Evolutionary conservation across 306 rosid species (phyloP).

Genomic region (Sphenostylis stenocarpa): DNA sequence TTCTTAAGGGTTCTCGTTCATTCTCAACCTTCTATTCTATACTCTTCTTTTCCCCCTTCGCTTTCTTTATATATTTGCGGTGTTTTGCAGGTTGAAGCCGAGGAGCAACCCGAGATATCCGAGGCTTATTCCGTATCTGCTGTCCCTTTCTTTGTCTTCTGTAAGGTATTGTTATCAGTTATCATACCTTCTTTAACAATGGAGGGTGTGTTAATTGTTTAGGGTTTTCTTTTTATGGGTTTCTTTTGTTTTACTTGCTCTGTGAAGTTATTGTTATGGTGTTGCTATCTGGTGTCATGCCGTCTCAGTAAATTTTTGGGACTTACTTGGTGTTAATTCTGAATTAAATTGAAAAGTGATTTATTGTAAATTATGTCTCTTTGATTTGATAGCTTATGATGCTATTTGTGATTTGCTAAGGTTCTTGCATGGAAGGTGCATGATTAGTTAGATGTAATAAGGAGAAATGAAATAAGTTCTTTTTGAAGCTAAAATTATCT

Average conservation of each 20-base stretch:
- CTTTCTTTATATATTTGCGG: background rate
- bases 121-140: conserved; percentile 87
- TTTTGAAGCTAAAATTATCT: too few relatives aligned
- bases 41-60: background rate
- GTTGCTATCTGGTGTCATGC: background rate
- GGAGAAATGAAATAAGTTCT: too few relatives aligned
- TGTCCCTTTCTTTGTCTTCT: conserved; percentile 82
- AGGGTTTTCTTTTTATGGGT: background rate
- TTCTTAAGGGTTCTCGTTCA: conserved; percentile 65
- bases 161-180: conserved; percentile 49
- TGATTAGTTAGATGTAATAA: too few relatives aligned
- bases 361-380: background rate
- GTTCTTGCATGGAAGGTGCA: too few relatives aligned
- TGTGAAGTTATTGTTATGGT: background rate
- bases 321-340: background rate
- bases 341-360: background rate
- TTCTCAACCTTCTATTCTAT: background rate
- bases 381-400: background rate
- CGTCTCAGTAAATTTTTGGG: background rate
- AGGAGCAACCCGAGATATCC: conserved; percentile 86
- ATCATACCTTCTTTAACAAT: background rate
- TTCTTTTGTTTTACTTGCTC: background rate
- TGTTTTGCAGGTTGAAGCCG: conserved; percentile 81
- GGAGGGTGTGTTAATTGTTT: background rate
- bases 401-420: background rate